These are phyloP conservation scores for Phytophthora fragariae DNA, from an alignment of 352 stramenopile genomes.

Conservation along the genomic window DNA sequence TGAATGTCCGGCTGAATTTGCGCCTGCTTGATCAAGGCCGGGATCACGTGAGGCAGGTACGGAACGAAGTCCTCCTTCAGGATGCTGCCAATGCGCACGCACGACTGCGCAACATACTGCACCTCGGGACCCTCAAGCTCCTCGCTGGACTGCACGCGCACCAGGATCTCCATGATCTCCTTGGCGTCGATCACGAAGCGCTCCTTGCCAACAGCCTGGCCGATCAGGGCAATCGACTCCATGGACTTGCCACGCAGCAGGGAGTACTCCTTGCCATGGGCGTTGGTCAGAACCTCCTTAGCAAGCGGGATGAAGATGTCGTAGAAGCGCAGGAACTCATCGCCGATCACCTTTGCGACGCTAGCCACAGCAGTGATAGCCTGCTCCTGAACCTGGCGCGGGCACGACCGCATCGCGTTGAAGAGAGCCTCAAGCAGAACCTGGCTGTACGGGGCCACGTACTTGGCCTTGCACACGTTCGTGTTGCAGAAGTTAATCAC, in stretches of 20 bases:
- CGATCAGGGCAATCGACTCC: constrained; percentile 90
- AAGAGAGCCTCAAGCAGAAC: constrained; percentile 83
- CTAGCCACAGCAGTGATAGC: constrained; percentile 88
- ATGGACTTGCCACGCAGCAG: constrained; percentile 88
- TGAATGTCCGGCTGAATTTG: constrained; percentile 86
- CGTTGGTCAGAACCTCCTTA: constrained; percentile 85
- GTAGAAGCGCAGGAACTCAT: constrained; percentile 84
- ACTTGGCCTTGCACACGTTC: constrained; percentile 85
- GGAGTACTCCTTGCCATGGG: constrained; percentile 77
- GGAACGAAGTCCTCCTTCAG: constrained; percentile 89
- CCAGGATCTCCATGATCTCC: constrained; percentile 89
- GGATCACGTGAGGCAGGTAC: constrained; percentile 87
- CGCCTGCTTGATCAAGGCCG: constrained; percentile 82
- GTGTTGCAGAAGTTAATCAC: constrained; percentile 90
- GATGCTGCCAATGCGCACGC: constrained; percentile 87
- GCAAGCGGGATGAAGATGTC: constrained; percentile 90
- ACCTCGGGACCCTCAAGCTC: constrained; percentile 78
- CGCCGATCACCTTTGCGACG: constrained; percentile 84
- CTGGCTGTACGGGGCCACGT: constrained; percentile 72
- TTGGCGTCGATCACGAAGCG: constrained; percentile 80
- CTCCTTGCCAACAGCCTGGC: constrained; percentile 89
- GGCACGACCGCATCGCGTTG: constrained; percentile 75
- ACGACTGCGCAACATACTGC: constrained; percentile 90
- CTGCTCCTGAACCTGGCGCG: constrained; percentile 88
- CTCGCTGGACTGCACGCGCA: constrained; percentile 77